Conservation (phyloP, 2,329 filamentous ascomycete species). For the Fusarium oligoseptatum region DNA sequence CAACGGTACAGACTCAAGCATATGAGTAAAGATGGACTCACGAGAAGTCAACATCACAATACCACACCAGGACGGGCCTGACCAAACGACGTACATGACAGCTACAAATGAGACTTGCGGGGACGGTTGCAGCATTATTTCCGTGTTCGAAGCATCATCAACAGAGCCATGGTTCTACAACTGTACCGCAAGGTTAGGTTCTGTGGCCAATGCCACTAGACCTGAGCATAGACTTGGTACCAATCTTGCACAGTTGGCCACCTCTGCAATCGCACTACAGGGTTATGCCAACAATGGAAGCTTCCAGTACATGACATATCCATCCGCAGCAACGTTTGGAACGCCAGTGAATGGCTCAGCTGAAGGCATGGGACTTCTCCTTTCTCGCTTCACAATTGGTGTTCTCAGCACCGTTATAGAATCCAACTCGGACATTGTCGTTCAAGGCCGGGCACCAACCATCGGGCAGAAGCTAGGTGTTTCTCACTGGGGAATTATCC, state of each 20-base stretch:
- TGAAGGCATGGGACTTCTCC: neutral
- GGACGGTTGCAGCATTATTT: conserved; percentile 20
- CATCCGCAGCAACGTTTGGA: neutral
- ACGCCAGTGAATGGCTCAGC: neutral
- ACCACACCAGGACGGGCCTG: neutral
- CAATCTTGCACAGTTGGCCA: conserved; percentile 13
- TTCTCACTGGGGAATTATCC: conserved; percentile 5
- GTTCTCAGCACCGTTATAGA: neutral
- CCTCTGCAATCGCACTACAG: conserved; percentile 28
- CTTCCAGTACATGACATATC: conserved; percentile 6
- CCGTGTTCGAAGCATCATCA: conserved; percentile 18
- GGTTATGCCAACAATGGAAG: conserved; percentile 2
- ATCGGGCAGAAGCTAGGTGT: conserved; percentile 8
- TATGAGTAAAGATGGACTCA: neutral
- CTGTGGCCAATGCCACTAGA: conserved; percentile 10
- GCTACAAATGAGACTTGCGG: conserved; percentile 14
- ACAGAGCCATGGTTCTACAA: conserved; percentile 33
- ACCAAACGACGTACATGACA: conserved; percentile 21
- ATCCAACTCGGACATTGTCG: neutral
- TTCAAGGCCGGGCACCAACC: neutral
- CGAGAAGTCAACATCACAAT: neutral
- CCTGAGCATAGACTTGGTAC: conserved; percentile 13
- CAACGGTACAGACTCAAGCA: conserved; percentile 8
- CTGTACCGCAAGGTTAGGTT: conserved; percentile 14
- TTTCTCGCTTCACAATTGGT: conserved; percentile 15